Percentiles rank a stretch among this genome's conserved stretches.
phyloP scores from a whole-genome alignment of 1,284 basidiomycete species.

The Leccinum laetum region DNA sequence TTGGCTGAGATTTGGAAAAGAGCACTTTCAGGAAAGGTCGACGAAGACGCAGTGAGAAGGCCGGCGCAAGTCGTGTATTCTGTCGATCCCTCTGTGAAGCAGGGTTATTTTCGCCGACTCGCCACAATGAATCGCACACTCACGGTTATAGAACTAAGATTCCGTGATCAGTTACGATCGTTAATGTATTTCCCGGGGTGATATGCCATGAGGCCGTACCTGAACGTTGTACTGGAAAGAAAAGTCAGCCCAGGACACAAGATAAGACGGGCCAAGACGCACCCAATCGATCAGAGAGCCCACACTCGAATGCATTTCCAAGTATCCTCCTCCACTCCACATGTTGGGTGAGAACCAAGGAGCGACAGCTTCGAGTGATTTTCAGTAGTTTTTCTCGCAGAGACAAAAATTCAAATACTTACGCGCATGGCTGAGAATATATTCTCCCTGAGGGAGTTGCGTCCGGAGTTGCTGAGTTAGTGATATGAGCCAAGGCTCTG shows the following conservation, averaged over 20 bases:
- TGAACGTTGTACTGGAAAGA: conserved; percentile 42
- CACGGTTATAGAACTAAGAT: conserved; percentile 62
- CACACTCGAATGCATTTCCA: conserved; percentile 52
- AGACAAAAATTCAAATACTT: background rate
- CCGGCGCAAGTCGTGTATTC: background rate
- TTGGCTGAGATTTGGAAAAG: background rate
- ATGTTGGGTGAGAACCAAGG: conserved; percentile 28
- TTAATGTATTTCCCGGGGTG: conserved; percentile 2
- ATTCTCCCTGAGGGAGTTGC: conserved; percentile 34
- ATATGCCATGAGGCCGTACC: conserved; percentile 21
- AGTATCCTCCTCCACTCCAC: conserved; percentile 49
- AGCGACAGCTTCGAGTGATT: conserved; percentile 21
- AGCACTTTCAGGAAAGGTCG: background rate
- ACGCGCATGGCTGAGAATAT: conserved; percentile 40
- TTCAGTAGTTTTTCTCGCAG: background rate
- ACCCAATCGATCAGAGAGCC: conserved; percentile 58
- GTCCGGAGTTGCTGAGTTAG: conserved; percentile 42
- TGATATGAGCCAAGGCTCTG: conserved; percentile 43
- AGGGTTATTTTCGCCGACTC: background rate
- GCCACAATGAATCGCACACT: conserved; percentile 12
- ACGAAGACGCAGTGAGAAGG: background rate
- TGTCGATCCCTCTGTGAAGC: background rate
- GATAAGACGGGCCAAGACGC: background rate
- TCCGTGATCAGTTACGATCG: background rate
- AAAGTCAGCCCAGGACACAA: background rate